Evolutionary conservation across 2,329 filamentous ascomycete species (phyloP), one percentile per base, ranked within the genome.

Genomic region (Arthrobotrys entomopaga): DNA sequence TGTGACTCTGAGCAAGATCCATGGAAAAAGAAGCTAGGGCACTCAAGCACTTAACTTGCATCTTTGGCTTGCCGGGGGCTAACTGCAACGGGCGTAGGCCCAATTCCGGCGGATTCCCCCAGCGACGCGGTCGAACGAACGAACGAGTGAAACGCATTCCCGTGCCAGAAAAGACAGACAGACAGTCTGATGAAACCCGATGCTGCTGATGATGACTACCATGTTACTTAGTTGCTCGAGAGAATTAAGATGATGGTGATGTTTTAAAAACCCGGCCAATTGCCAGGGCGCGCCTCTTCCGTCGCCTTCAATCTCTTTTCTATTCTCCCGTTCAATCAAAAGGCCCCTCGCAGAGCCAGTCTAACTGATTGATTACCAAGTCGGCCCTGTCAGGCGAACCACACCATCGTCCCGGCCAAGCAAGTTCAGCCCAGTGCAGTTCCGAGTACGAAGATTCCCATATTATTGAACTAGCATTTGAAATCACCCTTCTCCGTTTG

Each of bases 181-280:
- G 42, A 46, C 4, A 46, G 6, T 13, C 16, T 1, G 16, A 15
- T 46, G 42, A 46, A 46, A 15, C 13, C n/a, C 42, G 29, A 34
- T 34, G 29, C 7, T 34, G 29, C n/a, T 13, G 29, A 34, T 34
- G 29, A 34, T 34, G 29, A 34, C 29, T 34, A 34, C 29, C 29
- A 34, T 10, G 29, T 34, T 34, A 34, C 29, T 34, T 10, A 10
- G 10, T 34, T 5, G 29, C 10, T 34, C 7, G 7, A 7, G 10
- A 7, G 6, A 34, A 34, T 5, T 34, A 10, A 34, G 29, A 34
- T 10, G 29, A 10, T 49, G 46, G 42, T 46, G 13, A 46, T 46
- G 19, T 20, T 20, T 49, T 16, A 20, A 61, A 52, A 61, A 61
- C 58, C 58, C 58, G 19, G 58, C 58, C 58, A 61, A 61, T 61